Conservation (phyloP, 495 filamentous ascomycete genomes). For the Staphylotrichum tortipilum region DNA sequence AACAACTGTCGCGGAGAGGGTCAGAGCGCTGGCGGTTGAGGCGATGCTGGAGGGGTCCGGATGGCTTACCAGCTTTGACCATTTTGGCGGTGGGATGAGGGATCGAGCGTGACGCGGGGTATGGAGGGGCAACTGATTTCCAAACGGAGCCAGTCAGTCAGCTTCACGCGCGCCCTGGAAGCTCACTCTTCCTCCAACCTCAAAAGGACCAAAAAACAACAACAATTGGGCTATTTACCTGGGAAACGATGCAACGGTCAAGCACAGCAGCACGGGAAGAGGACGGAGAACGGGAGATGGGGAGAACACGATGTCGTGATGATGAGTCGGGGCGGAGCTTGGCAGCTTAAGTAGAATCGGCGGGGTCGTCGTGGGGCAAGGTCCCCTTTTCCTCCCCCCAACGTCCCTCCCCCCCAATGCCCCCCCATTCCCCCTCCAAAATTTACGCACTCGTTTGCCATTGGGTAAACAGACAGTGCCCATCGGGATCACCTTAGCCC, state of each 20-base stretch:
- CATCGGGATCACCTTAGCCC: too few species aligned
- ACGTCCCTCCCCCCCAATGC: too few species aligned
- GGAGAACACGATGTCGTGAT: slow-evolving; percentile 4
- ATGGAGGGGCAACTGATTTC: slow-evolving; percentile 19
- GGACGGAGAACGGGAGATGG: too few species aligned
- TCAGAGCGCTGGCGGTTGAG: too few species aligned
- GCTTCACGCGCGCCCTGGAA: too few species aligned
- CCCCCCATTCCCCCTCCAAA: too few species aligned
- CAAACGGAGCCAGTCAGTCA: too few species aligned
- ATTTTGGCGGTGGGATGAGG: slow-evolving; percentile 43
- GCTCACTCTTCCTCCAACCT: too few species aligned
- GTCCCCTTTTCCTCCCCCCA: too few species aligned
- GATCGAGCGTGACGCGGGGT: slow-evolving; percentile 11
- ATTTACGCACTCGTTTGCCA: too few species aligned
- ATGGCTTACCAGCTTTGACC: slow-evolving; percentile 75
- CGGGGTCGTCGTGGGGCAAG: slow-evolving; percentile 8
- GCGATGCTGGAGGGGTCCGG: too few species aligned
- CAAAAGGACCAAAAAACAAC: background rate
- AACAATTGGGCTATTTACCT: background rate
- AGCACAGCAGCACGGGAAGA: background rate
- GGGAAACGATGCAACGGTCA: background rate
- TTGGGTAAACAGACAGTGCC: too few species aligned
- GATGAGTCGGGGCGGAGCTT: background rate
- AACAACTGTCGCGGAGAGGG: slow-evolving; percentile 58
- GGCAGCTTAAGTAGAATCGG: slow-evolving; percentile 1